A percentile compares a stretch with the other conserved stretches of the same genome.
Conservation (phyloP, 2,329 filamentous ascomycete genomes). For the Microdochium nivale region DNA sequence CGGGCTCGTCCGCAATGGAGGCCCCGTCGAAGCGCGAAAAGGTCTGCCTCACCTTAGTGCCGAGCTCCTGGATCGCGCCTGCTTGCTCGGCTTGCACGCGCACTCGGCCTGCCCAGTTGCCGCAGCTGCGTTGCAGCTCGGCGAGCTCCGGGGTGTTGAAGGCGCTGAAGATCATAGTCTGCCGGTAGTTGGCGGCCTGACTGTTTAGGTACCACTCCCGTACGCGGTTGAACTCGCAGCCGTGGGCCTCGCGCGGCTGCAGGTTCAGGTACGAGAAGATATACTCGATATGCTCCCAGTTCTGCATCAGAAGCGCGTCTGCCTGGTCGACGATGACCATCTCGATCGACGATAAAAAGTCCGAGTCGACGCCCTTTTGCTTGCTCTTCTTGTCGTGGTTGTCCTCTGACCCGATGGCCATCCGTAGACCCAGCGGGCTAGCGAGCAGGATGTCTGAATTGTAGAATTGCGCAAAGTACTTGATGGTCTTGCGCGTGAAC, state of each 20-base stretch:
- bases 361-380: slow-evolving; percentile 56
- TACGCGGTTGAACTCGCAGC: slow-evolving; percentile 87
- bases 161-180: slow-evolving; percentile 73
- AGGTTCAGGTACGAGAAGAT: slow-evolving; percentile 88
- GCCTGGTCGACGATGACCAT: slow-evolving; percentile 84
- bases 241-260: slow-evolving; percentile 82
- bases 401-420: slow-evolving; percentile 77
- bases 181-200: slow-evolving; percentile 70
- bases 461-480: slow-evolving; percentile 93
- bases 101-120: slow-evolving; percentile 72
- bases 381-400: slow-evolving; percentile 50
- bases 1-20: slow-evolving; percentile 67
- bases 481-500: slow-evolving; percentile 91
- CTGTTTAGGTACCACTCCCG: slow-evolving; percentile 89
- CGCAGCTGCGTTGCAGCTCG: slow-evolving; percentile 63
- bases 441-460: slow-evolving; percentile 92
- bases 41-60: slow-evolving; percentile 69
- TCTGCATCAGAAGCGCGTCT: slow-evolving; percentile 92
- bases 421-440: slow-evolving; percentile 80
- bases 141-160: slow-evolving; percentile 88
- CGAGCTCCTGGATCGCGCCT: slow-evolving; percentile 65
- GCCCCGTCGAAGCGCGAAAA: slow-evolving; percentile 77
- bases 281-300: slow-evolving; percentile 92
- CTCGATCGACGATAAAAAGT: slow-evolving; percentile 92
- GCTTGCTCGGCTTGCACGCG: slow-evolving; percentile 63